These are phyloP conservation scores for Crithidia thermophila DNA, from an alignment of 208 protist genomes.

Conservation along the genomic window DNA sequence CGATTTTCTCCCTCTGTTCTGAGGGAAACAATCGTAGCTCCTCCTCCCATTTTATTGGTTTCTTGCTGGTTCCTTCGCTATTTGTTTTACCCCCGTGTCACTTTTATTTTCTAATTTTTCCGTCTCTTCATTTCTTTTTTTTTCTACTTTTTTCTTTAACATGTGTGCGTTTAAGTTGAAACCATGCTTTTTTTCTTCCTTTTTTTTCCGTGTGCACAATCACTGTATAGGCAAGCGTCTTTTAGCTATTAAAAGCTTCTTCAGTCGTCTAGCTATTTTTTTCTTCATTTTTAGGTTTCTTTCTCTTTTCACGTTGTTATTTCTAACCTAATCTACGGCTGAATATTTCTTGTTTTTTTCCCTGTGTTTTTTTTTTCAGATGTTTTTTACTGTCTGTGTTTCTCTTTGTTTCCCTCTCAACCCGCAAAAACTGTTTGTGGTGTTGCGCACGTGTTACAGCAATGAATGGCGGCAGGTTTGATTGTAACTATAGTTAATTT, in stretches of 20 bases:
- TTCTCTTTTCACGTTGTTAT: neutral
- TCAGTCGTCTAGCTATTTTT: neutral
- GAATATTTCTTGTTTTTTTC: conserved; percentile 16
- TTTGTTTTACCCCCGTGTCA: neutral
- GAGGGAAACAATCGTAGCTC: too few relatives aligned
- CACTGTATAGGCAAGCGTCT: neutral
- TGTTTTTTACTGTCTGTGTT: neutral
- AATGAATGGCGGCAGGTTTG: too few relatives aligned
- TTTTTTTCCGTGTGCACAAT: too few relatives aligned
- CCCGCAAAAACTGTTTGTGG: too few relatives aligned
- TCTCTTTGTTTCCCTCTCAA: too few relatives aligned
- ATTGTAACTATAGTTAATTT: too few relatives aligned
- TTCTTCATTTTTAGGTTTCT: neutral
- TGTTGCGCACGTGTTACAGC: too few relatives aligned
- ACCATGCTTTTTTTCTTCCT: neutral
- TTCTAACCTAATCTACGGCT: too few relatives aligned
- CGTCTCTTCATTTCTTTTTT: neutral
- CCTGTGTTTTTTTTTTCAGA: conserved; percentile 27
- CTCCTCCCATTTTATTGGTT: neutral
- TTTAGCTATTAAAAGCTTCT: too few relatives aligned
- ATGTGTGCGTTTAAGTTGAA: too few relatives aligned
- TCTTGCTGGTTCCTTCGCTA: neutral
- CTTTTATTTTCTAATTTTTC: neutral
- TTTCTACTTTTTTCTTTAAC: neutral
- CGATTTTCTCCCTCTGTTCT: neutral